Conservation (phyloP, 169 alveolate species). For the Perkinsus chesapeaki region DNA sequence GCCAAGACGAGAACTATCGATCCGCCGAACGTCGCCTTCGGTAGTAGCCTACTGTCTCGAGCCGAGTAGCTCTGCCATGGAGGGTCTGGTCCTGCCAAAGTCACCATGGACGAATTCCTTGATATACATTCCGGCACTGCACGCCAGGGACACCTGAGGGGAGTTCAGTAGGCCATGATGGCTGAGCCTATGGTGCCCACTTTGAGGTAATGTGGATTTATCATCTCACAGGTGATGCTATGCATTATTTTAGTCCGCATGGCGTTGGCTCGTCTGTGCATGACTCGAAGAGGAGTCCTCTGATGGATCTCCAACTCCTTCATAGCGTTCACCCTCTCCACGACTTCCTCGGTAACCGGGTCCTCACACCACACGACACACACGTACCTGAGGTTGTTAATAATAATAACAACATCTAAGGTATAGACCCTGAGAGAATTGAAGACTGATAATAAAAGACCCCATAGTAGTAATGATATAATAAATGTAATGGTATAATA, state of each 20-base stretch:
- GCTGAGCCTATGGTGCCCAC: conserved; percentile 24
- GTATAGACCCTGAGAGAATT: too few species aligned
- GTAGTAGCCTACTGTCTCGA: background rate
- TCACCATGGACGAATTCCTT: conserved; percentile 84
- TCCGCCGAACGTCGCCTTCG: background rate
- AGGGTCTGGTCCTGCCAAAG: conserved; percentile 75
- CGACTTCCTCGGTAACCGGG: conserved; percentile 33
- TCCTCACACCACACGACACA: conserved; percentile 51
- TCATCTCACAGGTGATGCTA: conserved; percentile 38
- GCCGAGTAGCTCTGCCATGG: conserved; percentile 5
- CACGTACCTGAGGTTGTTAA: conserved; percentile 36
- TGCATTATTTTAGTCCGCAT: conserved; percentile 49
- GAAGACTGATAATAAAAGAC: too few species aligned
- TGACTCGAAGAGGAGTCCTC: conserved; percentile 71
- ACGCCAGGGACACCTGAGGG: conserved; percentile 32
- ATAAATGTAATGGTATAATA: too few species aligned
- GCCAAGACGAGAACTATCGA: background rate
- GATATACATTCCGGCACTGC: conserved; percentile 71
- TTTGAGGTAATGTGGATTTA: conserved; percentile 57
- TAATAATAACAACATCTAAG: too few species aligned
- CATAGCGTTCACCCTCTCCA: conserved; percentile 30
- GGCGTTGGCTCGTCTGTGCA: conserved; percentile 62
- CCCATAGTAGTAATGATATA: too few species aligned
- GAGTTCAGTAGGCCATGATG: background rate
- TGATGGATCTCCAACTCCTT: conserved; percentile 39